A percentile compares a stretch with the other conserved stretches of the same genome.
These are phyloP conservation scores for Xenosphaeropsis pyriputrescens DNA, from an alignment of 2,329 filamentous ascomycete species.

Conservation along the genomic window DNA sequence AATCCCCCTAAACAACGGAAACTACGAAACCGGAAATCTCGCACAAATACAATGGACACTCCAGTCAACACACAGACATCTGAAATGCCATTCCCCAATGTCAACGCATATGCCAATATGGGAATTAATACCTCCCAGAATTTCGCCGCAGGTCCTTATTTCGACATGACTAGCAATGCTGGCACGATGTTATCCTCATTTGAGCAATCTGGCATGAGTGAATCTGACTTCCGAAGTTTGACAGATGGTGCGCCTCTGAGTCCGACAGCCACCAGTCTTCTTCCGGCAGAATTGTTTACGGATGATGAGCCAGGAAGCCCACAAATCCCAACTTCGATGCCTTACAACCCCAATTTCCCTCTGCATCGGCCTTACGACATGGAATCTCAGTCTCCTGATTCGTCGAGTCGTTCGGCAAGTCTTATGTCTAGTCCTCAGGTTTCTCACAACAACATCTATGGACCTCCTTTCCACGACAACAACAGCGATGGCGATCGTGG, in stretches of 20 bases:
- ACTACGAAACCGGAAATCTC: conserved; percentile 21
- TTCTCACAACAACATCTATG: conserved; percentile 42
- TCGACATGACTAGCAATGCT: conserved; percentile 14
- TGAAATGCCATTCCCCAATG: conserved; percentile 19
- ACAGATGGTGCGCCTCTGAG: conserved; percentile 58
- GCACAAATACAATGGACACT: conserved; percentile 20
- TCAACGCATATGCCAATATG: conserved; percentile 25
- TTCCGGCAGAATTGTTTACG: conserved; percentile 51
- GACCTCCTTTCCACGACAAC: conserved; percentile 22
- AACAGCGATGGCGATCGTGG: conserved; percentile 10
- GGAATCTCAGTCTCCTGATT: conserved; percentile 44
- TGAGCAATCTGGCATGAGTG: conserved; percentile 32
- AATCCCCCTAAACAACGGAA: conserved; percentile 20
- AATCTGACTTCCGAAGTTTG: conserved; percentile 45
- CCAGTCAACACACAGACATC: conserved; percentile 10
- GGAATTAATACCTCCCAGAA: conserved; percentile 26
- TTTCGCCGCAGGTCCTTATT: conserved; percentile 35
- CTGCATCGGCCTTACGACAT: conserved; percentile 16
- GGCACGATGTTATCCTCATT: conserved; percentile 15
- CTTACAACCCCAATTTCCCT: conserved; percentile 1
- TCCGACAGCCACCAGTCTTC: conserved; percentile 57
- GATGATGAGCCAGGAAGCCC: conserved; percentile 42
- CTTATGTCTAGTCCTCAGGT: conserved; percentile 46
- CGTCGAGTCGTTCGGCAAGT: conserved; percentile 40
- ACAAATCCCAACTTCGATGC: conserved; percentile 7